A percentile compares a stretch with the other conserved stretches of the same genome.
Conservation (phyloP, 306 rosid genomes). For the Myrica gale region DNA sequence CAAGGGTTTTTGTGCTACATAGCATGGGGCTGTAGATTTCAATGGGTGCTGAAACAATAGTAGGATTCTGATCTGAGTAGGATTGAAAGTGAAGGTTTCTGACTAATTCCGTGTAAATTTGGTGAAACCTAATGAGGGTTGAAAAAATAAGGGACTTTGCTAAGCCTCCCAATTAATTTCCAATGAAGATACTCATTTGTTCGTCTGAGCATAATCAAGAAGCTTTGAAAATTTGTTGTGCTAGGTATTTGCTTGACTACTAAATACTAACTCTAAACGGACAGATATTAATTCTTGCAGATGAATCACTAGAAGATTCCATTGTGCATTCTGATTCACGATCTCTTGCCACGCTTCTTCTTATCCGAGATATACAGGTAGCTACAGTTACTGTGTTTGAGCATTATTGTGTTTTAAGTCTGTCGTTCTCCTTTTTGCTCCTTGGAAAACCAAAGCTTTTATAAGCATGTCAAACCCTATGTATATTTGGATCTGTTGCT, state of each 20-base stretch:
- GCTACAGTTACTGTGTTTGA: slow-evolving; percentile 24
- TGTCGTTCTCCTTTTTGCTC: neutral
- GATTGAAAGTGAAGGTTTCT: neutral
- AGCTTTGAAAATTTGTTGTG: neutral
- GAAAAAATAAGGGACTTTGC: neutral
- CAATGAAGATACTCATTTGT: neutral
- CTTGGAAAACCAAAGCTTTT: neutral
- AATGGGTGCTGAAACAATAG: neutral
- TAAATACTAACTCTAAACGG: slow-evolving; percentile 68
- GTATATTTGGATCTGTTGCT: neutral
- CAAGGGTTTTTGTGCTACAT: neutral
- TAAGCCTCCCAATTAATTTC: neutral
- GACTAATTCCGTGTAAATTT: neutral
- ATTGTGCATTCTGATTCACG: slow-evolving; percentile 95
- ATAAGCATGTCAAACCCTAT: neutral
- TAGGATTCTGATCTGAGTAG: neutral
- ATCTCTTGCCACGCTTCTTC: slow-evolving; percentile 97
- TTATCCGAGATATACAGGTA: slow-evolving; percentile 97
- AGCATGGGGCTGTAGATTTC: neutral
- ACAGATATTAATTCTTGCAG: slow-evolving; percentile 99
- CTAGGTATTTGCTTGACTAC: slow-evolving; percentile 38
- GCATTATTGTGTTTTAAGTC: neutral
- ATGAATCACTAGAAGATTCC: slow-evolving; percentile 91
- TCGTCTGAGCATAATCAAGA: neutral
- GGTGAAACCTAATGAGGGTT: neutral